Conservation (phyloP, 2,329 filamentous ascomycete species). For the Aspergillus thermomutatus region DNA sequence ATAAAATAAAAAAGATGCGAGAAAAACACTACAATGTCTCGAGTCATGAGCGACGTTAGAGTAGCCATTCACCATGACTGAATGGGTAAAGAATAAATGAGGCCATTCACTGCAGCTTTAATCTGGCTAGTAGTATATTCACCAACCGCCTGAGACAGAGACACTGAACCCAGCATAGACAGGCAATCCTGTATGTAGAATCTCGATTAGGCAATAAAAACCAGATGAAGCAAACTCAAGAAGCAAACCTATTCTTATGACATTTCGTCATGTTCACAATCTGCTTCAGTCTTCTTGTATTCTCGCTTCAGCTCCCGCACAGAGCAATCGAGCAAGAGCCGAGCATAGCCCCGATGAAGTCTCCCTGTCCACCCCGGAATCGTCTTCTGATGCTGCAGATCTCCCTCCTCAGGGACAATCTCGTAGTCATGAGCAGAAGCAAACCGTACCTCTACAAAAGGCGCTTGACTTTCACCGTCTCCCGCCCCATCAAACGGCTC, state of each 20-base stretch:
- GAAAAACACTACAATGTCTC: no score
- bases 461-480: not conserved
- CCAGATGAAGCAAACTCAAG: no score
- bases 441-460: constrained; percentile 26
- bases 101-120: no score
- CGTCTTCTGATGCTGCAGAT: constrained; percentile 17
- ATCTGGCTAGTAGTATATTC: not conserved
- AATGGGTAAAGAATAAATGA: no score
- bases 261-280: not conserved
- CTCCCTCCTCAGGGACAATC: constrained; percentile 17
- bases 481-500: constrained; percentile 16
- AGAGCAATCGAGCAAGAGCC: constrained; percentile 22
- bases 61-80: no score
- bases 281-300: not conserved
- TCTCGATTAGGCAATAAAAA: not conserved
- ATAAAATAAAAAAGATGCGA: no score
- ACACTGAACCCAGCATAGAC: not conserved
- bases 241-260: not conserved
- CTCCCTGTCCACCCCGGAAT: constrained; percentile 21
- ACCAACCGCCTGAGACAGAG: not conserved
- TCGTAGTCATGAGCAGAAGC: constrained; percentile 27
- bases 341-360: constrained; percentile 26
- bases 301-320: constrained; percentile 13
- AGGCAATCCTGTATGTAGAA: not conserved
- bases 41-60: no score